Base-by-base conservation (phyloP, 1,139 yeast species). In the Arxiozyma heterogenica region DNA sequence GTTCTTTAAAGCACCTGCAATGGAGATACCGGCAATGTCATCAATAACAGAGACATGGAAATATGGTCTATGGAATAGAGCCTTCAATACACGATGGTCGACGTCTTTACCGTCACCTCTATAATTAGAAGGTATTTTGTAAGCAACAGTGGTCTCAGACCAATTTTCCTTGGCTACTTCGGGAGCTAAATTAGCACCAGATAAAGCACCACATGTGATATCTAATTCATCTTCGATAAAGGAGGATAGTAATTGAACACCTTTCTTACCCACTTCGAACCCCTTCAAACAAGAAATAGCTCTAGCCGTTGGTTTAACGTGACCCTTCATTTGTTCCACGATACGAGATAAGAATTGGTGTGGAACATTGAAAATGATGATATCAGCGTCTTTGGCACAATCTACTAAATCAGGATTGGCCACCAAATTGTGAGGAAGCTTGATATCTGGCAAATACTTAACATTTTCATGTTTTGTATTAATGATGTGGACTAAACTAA, bases 281-380 rank as follows among this genome's bases (percentile, higher is more conserved):
- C 98, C 98, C 76, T 91, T 91, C 62, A 91, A 77, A 73, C 98
- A 91, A 6, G 96, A 89, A 61, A 91, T 83, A 58, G 96, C 98
- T 68, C 96, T 79, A 23, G 82, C 84, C 50, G 74, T 72, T 46
- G 86, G 80, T 60, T 76, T 75, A 52, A 90, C 82, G 60, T 87
- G 74, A 49, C 95, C 96, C 64, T 81, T 77, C 68, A 91, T 77
- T 73, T 87, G 91, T 59, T 76, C 72, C 68, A 89, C 81, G 56
- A 90, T 81, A 61, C 81, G 78, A 54, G 83, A 82, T 68, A 91
- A 77, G 71, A 90, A 90, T 75, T 91, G 98, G 73, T 91, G 98
- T 38, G 98, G 98, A 60, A 91, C 82, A 75, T 91, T 91, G 78
- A 91, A 90, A 42, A 91, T 82, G 54, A 91, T 71, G 64, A 91